Base-by-base conservation (phyloP, 192 early-diverging fungal species). In the Oehlia diaphana region DNA sequence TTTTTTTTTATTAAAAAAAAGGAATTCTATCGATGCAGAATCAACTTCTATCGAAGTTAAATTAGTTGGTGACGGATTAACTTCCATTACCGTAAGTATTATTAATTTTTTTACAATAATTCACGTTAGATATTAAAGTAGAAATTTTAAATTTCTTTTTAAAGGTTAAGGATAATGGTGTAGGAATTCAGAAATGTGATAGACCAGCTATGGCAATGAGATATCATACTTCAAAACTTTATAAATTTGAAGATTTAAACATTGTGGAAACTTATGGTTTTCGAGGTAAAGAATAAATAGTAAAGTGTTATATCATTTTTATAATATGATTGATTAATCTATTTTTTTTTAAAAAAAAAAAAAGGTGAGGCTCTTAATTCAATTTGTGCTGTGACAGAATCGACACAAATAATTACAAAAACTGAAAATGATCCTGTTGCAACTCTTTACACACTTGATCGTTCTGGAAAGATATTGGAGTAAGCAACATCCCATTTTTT, bases 1-100 rank as follows among this genome's bases (percentile, higher is more conserved):
- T 37, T 37, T 61, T 75, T 47, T 28, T 14, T 44, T 44, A 37
- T 44, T 9, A 44, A 12, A 12, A 47, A 31, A 13, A 63, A 86
- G 85, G 63, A 86, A 86, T 79, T 67, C 85, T 0, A 47, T 86
- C 21, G 85, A 86, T 72, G 85, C 85, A 35, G 14, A 82, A 9
- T 76, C 85, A 3, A 81, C 50, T 19, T 77, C 82, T 3, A 83
- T 86, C 12, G 82, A 84, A 26, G 78, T 86, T 6, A 83, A 77
- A 53, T 28, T 86, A 42, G 66, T 83, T 4, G 77, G 79, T 9
- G 37, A 85, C 71, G 85, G 85, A 44, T n/a, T 86, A 28, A 68
- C 79, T 31, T 65, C 76, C 8, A 78, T 86, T 42, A n/a, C 79
- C 21, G 85, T 84, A 80, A 71, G 74, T 74, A 13, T 39, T 81